Evolutionary conservation across 331 rosid genomes (phyloP), one percentile per base, ranked within the genome.

Genomic region (Dryas integrifolia): DNA sequence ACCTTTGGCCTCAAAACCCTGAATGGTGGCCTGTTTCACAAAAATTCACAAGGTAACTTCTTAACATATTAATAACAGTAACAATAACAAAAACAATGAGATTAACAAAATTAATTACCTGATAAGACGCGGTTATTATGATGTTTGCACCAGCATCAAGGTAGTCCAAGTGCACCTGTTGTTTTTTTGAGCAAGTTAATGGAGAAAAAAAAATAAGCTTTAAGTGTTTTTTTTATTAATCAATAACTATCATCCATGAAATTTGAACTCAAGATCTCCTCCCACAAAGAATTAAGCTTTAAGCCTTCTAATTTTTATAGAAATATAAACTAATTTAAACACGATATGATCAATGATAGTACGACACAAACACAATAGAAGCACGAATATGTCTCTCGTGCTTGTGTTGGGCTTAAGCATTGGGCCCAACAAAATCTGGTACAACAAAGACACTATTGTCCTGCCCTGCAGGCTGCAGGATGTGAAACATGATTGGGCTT

Each of bases 121-220:
- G 98, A 84, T 94, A 94, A 59, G 98, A 94, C 69, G 92, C 92
- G 35, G 96, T 91, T 26, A 78, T 49, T 49, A 94, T 86, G 77
- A 94, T 84, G 86, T 85, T 94, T 68, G 96, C 98, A 35, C 98
- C 98, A 58, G 97, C 92, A 44, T 86, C 85, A 74, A 94, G 96
- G 77, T 94, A 94, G 85, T 89, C 98, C 72, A 91, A 82, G 76
- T 94, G 98, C 30, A 94, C 98, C 98, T 94, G 84, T 38, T 80
- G 16, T 55, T 46, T n/a, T 65, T 7, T 30, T 18, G 40, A 63
- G 41, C 46, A 75, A 57, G 30, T 69, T 59, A 81, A 72, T 62
- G 72, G 10, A 45, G 1, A 5, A 39, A 62, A 55, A 73, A 24
- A 61, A 43, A 0, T 26, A 30, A 30, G 2, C 35, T 30, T 30